phyloP scores from a whole-genome alignment of 352 stramenopile genomes.

The Globisporangium mamillatum region DNA sequence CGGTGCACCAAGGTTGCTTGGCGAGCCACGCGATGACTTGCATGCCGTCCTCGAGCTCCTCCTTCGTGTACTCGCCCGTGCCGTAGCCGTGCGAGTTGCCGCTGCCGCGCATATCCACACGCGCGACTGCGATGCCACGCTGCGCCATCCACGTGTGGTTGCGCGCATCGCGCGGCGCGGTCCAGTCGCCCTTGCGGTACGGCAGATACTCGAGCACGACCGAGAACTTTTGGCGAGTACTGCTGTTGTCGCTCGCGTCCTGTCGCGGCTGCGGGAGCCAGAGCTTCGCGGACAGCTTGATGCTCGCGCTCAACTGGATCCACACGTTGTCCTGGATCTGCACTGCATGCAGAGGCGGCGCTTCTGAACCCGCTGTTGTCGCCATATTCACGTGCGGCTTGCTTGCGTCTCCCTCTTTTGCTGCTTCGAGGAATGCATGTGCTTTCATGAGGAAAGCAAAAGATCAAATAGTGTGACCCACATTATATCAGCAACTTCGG shows the following conservation, averaged over 20 bases:
- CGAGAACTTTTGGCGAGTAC: slow-evolving; percentile 17
- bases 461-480: background rate
- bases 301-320: slow-evolving; percentile 27
- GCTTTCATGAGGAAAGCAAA: too few species aligned
- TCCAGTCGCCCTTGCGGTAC: slow-evolving; percentile 54
- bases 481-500: background rate
- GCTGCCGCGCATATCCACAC: slow-evolving; percentile 47
- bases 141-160: slow-evolving; percentile 53
- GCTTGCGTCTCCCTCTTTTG: background rate
- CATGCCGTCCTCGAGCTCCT: slow-evolving; percentile 46
- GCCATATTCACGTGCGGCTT: background rate
- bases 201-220: slow-evolving; percentile 56
- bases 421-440: background rate
- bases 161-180: slow-evolving; percentile 31
- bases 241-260: background rate
- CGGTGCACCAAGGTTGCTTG: slow-evolving; percentile 38
- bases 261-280: slow-evolving; percentile 28
- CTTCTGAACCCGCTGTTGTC: background rate
- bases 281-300: slow-evolving; percentile 32
- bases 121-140: slow-evolving; percentile 39
- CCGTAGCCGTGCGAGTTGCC: slow-evolving; percentile 47
- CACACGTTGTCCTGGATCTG: slow-evolving; percentile 39
- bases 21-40: slow-evolving; percentile 47
- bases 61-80: slow-evolving; percentile 38
- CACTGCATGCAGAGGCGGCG: slow-evolving; percentile 16